Base-by-base conservation (phyloP, 2,329 filamentous ascomycete genomes). In the Pseudodiploospora longispora region DNA sequence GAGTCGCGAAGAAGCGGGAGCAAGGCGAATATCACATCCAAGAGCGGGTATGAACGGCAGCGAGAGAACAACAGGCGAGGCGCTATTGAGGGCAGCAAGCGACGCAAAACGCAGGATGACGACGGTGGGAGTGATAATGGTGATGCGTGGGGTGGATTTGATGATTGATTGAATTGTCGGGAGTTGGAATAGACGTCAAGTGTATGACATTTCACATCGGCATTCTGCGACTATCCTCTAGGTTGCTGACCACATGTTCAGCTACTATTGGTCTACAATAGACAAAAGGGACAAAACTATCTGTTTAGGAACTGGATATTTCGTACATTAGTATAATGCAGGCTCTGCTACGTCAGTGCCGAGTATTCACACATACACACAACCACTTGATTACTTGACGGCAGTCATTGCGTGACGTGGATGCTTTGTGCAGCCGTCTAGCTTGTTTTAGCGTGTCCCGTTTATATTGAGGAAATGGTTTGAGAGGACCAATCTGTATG, bases 1-100 rank as follows among this genome's bases (percentile, higher is more conserved):
- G 85, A 90, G 63, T 82, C 80, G 3, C 74, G 89, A 36, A 60
- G 72, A 39, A 65, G 56, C 42, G 66, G 65, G 4, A 58, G 46
- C 50, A 55, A 63, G 58, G 74, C 78, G 27, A 80, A 80, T 59
- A 97, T 97, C 55, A 91, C 88, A 52, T 87, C 83, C 1, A 86
- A 85, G 75, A 87, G 84, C 59, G 83, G 84, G 3, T 91, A 79
- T 67, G 82, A 88, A 61, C 71, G 84, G 53, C 72, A 75, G 53
- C 70, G 74, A 60, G 83, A 87, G 65, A 75, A 87, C 55, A 87
- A 84, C 51, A 70, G 67, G 50, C 75, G 64, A 43, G 82, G 76
- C 0, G 83, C 80, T 5, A 81, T 82, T 43, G 70, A 76, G 48
- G 75, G 72, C 29, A 84, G 76, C 60, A 80, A 75, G 65, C 71